phyloP scores from a whole-genome alignment of 768 basidiomycete genomes.

The Rhizopogon vesiculosus region DNA sequence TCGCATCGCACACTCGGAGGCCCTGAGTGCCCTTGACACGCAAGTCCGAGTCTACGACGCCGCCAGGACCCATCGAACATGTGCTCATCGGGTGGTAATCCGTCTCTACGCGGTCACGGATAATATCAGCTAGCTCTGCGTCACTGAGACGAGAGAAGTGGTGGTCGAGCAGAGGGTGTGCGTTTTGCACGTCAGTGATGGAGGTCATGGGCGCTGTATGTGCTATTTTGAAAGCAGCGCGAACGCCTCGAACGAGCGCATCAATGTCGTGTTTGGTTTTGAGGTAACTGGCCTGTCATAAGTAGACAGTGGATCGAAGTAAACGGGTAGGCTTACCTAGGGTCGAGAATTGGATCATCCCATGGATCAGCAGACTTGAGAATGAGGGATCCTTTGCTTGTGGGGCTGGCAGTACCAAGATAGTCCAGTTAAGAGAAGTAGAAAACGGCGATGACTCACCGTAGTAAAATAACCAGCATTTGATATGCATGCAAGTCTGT shows the following conservation, averaged over 20 bases:
- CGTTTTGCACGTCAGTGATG: constrained; percentile 27
- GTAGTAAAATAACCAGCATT: constrained; percentile 17
- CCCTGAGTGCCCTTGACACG: constrained; percentile 37
- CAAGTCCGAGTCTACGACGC: constrained; percentile 34
- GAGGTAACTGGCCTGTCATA: constrained; percentile 32
- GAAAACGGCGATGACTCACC: constrained; percentile 11
- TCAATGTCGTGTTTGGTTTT: constrained; percentile 35
- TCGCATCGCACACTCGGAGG: constrained; percentile 44
- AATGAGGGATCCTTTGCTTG: constrained; percentile 35
- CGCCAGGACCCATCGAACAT: constrained; percentile 32
- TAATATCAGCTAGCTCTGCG: constrained; percentile 27
- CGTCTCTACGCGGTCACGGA: constrained; percentile 33
- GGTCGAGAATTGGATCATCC: constrained; percentile 39
- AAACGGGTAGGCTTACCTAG: constrained; percentile 25
- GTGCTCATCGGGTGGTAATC: constrained; percentile 42
- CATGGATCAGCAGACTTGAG: constrained; percentile 37
- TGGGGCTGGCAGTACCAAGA: constrained; percentile 28
- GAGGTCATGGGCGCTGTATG: constrained; percentile 33
- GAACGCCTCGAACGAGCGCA: constrained; percentile 35
- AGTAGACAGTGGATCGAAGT: constrained; percentile 13
- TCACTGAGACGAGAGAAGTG: constrained; percentile 27
- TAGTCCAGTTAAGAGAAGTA: not conserved
- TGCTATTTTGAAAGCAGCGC: constrained; percentile 33
- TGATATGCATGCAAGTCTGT: constrained; percentile 12
- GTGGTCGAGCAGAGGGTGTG: constrained; percentile 33